Base-by-base conservation (phyloP, 78 protist genomes). In the Kipferlia bialata region DNA sequence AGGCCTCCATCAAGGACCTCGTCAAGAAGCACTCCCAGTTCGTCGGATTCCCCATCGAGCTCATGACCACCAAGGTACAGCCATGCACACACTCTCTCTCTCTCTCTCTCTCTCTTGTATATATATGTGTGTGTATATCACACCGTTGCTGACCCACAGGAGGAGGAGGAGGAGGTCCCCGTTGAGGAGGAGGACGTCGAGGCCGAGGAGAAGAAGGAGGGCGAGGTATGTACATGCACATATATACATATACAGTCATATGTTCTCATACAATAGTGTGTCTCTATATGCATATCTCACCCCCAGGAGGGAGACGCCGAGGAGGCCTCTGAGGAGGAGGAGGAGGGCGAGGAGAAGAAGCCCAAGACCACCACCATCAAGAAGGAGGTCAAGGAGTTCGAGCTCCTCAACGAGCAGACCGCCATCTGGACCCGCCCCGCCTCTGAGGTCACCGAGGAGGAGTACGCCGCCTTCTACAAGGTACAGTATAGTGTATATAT, bases 11-110 rank as follows among this genome's bases (percentile, higher is more conserved):
- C 82, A 89, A 87, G 86, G 96, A 91, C 39, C 73, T 97, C 59
- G 90, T 94, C 70, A 91, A 92, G 88, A 93, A 91, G 88, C 96
- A 97, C 95, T 91, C 97, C 64, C 92, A 97, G 89, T 97, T 97
- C 94, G 91, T 97, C 78, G 78, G 79, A 70, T 93, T 89, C 88
- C 98, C 98, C 53, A 94, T 97, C 84, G 28, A 59, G 34, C 89
- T 97, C 41, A 68, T 59, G 16, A 26, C 18, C 36, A 15, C 26
- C 32, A 20, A 38, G 24, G n/a, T n/a, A n/a, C n/a, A n/a, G n/a
- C 24, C 34, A 33, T 29, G 34, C 34, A 59, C n/a, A n/a, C n/a
- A n/a, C n/a, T n/a, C n/a, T n/a, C n/a, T n/a, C n/a, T n/a, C n/a
- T n/a, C n/a, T n/a, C n/a, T n/a, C n/a, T n/a, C n/a, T n/a, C n/a